These are phyloP conservation scores for Sugiyamaella lignohabitans DNA, from an alignment of 805 yeast species.

Conservation along the genomic window DNA sequence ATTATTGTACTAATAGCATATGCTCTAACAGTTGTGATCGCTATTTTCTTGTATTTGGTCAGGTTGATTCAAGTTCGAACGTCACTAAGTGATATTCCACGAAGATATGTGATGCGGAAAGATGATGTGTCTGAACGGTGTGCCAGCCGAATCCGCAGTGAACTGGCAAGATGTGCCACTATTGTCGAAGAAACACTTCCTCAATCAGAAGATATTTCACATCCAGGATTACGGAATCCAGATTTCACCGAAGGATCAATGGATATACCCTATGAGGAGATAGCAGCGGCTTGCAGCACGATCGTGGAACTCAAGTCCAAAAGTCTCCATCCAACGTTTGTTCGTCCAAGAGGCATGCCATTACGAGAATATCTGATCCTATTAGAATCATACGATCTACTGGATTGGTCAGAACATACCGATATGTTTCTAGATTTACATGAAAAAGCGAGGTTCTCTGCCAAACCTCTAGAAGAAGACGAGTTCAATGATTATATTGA, in stretches of 20 bases:
- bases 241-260: conserved; percentile 21
- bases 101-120: conserved; percentile 60
- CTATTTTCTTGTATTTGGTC: conserved; percentile 47
- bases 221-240: conserved; percentile 49
- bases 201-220: conserved; percentile 27
- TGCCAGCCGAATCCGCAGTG: conserved; percentile 36
- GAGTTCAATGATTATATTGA: conserved; percentile 59
- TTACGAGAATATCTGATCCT: conserved; percentile 46
- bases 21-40: conserved; percentile 49
- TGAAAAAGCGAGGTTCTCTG: conserved; percentile 64
- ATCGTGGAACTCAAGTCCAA: conserved; percentile 30
- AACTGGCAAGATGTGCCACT: conserved; percentile 39
- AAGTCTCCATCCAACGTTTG: conserved; percentile 35
- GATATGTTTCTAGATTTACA: conserved; percentile 45
- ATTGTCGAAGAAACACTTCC: conserved; percentile 40
- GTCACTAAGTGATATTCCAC: conserved; percentile 69
- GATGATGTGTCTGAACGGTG: conserved; percentile 52
- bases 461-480: conserved; percentile 48
- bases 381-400: conserved; percentile 25
- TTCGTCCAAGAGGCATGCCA: conserved; percentile 30
- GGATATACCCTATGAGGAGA: conserved; percentile 26
- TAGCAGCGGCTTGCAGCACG: conserved; percentile 21
- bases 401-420: conserved; percentile 20
- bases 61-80: conserved; percentile 54
- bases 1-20: conserved; percentile 72